These are phyloP conservation scores for Aspergillus uvarum DNA, from an alignment of 2,329 filamentous ascomycete genomes.

Conservation along the genomic window DNA sequence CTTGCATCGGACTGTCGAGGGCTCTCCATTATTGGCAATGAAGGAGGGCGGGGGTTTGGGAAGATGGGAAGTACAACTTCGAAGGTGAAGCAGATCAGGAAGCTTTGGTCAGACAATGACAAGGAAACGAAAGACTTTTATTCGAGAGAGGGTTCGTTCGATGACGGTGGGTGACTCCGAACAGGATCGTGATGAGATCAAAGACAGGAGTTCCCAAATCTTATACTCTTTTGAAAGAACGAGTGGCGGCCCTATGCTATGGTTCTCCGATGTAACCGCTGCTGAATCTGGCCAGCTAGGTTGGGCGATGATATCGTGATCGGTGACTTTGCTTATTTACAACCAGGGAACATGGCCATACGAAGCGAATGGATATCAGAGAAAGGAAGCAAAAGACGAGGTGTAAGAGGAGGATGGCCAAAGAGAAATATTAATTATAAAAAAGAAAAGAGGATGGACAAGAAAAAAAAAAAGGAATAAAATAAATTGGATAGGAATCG, in stretches of 20 bases:
- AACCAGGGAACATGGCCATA: conserved; percentile 17
- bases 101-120: conserved; percentile 10
- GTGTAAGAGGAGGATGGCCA: not conserved
- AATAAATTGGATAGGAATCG: conserved; percentile 7
- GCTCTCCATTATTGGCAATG: conserved; percentile 29
- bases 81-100: conserved; percentile 11
- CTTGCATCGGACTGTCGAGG: conserved; percentile 30
- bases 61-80: not conserved
- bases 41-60: conserved; percentile 12
- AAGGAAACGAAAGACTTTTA: conserved; percentile 15
- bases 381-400: conserved; percentile 17
- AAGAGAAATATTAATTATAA: not conserved
- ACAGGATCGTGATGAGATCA: conserved; percentile 3
- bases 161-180: conserved; percentile 15
- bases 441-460: not conserved
- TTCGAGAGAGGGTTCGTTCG: conserved; percentile 2
- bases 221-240: conserved; percentile 21
- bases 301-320: conserved; percentile 22
- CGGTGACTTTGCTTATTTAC: conserved; percentile 23
- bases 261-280: conserved; percentile 24
- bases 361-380: conserved; percentile 18
- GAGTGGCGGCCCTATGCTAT: conserved; percentile 11
- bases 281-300: conserved; percentile 14
- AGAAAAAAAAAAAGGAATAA: conserved; percentile 10
- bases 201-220: conserved; percentile 22